phyloP scores from a whole-genome alignment of 257 asterid species.

The Plectranthus barbatus region DNA sequence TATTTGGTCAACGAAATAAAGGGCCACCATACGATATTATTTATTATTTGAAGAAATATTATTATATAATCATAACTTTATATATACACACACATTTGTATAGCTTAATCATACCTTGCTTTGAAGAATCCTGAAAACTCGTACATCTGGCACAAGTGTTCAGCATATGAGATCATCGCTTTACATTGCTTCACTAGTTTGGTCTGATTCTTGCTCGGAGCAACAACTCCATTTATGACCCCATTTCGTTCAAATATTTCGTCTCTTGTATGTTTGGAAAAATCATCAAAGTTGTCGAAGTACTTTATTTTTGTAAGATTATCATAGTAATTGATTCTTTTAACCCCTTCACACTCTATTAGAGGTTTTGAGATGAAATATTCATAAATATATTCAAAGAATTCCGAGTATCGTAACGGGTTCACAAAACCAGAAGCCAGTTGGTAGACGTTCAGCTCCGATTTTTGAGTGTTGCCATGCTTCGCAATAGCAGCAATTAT shows the following conservation, averaged over 20 bases:
- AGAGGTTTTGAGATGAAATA: neutral
- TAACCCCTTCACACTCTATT: neutral
- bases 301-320: neutral
- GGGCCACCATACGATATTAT: too few species aligned
- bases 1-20: too few species aligned
- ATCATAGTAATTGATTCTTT: neutral
- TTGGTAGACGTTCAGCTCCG: constrained; percentile 16
- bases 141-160: constrained; percentile 18
- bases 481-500: constrained; percentile 29
- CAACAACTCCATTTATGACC: neutral
- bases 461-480: neutral
- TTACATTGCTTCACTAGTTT: neutral
- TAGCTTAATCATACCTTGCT: constrained; percentile 5
- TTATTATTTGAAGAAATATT: too few species aligned
- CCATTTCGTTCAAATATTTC: neutral
- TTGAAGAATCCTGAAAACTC: constrained; percentile 10
- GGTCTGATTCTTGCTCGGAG: neutral
- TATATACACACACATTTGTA: too few species aligned
- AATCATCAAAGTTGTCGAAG: neutral
- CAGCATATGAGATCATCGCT: constrained; percentile 9
- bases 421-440: neutral
- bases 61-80: too few species aligned
- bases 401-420: neutral
- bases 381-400: constrained; percentile 1
- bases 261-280: neutral